Evolutionary conservation across 1,284 basidiomycete genomes (phyloP).

Genomic region (Microbotryum lychnidis-dioicae): DNA sequence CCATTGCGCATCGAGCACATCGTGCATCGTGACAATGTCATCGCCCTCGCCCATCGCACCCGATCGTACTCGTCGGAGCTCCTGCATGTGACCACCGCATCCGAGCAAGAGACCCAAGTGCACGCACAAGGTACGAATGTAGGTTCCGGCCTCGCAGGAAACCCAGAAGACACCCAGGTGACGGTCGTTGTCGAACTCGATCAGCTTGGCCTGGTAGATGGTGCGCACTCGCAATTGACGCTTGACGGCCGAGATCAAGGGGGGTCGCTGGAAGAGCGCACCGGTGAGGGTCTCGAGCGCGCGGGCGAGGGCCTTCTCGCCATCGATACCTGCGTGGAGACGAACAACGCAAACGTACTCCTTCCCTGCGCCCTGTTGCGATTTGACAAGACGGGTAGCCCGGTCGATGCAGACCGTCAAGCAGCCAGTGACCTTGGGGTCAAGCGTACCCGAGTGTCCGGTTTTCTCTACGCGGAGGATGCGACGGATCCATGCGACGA

Average conservation of each 20-base stretch:
- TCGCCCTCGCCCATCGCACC: constrained; percentile 97
- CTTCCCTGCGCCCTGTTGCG: constrained; percentile 91
- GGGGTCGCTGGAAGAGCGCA: constrained; percentile 97
- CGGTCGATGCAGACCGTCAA: constrained; percentile 99
- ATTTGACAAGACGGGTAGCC: constrained; percentile 98
- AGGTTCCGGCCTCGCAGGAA: constrained; percentile 96
- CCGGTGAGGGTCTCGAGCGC: constrained; percentile 95
- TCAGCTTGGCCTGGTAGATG: constrained; percentile 89
- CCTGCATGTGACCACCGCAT: constrained; percentile 99
- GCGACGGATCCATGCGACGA: constrained; percentile 95
- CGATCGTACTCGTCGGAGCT: constrained; percentile 85
- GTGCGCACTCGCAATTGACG: constrained; percentile 96
- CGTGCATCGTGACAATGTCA: constrained; percentile 99
- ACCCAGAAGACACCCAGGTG: constrained; percentile 98
- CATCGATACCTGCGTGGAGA: constrained; percentile 72
- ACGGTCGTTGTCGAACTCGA: constrained; percentile 97
- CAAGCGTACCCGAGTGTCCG: constrained; percentile 93
- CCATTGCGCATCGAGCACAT: constrained; percentile 99
- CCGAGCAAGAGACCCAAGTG: constrained; percentile 91
- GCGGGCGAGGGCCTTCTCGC: constrained; percentile 77
- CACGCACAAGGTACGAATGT: constrained; percentile 96
- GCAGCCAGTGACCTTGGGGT: constrained; percentile 98
- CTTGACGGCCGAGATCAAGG: constrained; percentile 98
- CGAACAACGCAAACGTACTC: constrained; percentile 97
- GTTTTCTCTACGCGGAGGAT: constrained; percentile 97